Percentiles rank a stretch among this genome's conserved stretches.
phyloP scores from a whole-genome alignment of 306 rosid species.

The Trifolium dubium region DNA sequence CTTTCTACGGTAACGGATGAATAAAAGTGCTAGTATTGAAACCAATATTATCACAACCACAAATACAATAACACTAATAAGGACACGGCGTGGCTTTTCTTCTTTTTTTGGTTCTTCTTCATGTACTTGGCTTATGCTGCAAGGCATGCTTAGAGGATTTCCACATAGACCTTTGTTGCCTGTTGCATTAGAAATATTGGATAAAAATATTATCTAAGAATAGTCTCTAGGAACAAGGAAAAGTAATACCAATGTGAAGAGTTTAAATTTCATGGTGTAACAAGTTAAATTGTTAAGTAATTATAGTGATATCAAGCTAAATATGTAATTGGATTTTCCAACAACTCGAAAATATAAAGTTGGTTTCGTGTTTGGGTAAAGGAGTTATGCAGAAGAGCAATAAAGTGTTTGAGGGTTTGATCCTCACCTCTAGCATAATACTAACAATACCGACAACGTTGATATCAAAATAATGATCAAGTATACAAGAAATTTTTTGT shows the following conservation, averaged over 20 bases:
- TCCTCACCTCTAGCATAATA: too few relatives aligned
- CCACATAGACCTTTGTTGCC: constrained; percentile 79
- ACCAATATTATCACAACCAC: constrained; percentile 42
- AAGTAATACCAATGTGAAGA: neutral
- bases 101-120: neutral
- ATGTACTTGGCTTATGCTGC: constrained; percentile 39
- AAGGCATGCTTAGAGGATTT: constrained; percentile 53
- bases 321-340: neutral
- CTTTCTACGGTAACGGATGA: constrained; percentile 40
- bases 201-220: neutral
- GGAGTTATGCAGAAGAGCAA: too few relatives aligned
- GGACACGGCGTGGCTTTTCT: constrained; percentile 30
- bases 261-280: neutral
- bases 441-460: too few relatives aligned
- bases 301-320: neutral
- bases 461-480: too few relatives aligned
- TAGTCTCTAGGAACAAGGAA: neutral
- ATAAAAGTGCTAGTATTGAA: constrained; percentile 36
- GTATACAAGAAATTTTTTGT: neutral
- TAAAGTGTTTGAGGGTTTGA: too few relatives aligned
- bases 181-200: constrained; percentile 43
- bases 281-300: neutral
- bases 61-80: constrained; percentile 41
- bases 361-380: too few relatives aligned
- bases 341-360: too few relatives aligned